Conservation (phyloP, 306 rosid genomes). For the Gleditsia sinensis region DNA sequence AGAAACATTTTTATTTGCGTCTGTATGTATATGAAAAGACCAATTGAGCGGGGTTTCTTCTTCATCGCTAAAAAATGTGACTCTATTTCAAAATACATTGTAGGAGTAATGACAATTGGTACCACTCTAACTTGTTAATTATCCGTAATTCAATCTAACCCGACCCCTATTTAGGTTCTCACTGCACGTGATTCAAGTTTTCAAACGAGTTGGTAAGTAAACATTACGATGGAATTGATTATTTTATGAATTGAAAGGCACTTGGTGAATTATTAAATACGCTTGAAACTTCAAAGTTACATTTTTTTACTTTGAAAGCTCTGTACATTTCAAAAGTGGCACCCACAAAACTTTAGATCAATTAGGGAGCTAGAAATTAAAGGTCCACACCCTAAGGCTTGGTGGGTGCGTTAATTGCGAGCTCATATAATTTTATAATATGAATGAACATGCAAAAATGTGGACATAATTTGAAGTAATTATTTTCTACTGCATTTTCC, state of each 20-base stretch:
- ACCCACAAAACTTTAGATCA: slow-evolving; percentile 31
- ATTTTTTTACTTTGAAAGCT: slow-evolving; percentile 36
- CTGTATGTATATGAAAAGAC: too few relatives aligned
- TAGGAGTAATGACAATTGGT: too few relatives aligned
- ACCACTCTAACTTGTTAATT: slow-evolving; percentile 26
- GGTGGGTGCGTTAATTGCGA: slow-evolving; percentile 9
- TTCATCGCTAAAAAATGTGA: too few relatives aligned
- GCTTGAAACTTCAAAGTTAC: slow-evolving; percentile 48
- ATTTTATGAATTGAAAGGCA: slow-evolving; percentile 38
- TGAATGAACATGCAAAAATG: too few relatives aligned
- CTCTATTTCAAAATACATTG: too few relatives aligned
- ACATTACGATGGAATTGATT: slow-evolving; percentile 29
- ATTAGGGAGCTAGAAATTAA: slow-evolving; percentile 39
- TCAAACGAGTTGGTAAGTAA: background rate
- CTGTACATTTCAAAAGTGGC: slow-evolving; percentile 2
- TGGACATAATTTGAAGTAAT: too few relatives aligned
- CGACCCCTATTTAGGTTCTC: slow-evolving; percentile 38
- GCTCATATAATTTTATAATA: too few relatives aligned
- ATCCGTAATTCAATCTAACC: slow-evolving; percentile 31
- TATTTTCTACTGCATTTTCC: too few relatives aligned
- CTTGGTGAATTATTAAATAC: slow-evolving; percentile 33
- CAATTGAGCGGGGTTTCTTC: too few relatives aligned
- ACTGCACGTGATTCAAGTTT: background rate
- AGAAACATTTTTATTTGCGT: too few relatives aligned
- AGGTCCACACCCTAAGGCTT: slow-evolving; percentile 43